Evolutionary conservation across 2,329 filamentous ascomycete genomes (phyloP).

Genomic region (Epichloe festucae): DNA sequence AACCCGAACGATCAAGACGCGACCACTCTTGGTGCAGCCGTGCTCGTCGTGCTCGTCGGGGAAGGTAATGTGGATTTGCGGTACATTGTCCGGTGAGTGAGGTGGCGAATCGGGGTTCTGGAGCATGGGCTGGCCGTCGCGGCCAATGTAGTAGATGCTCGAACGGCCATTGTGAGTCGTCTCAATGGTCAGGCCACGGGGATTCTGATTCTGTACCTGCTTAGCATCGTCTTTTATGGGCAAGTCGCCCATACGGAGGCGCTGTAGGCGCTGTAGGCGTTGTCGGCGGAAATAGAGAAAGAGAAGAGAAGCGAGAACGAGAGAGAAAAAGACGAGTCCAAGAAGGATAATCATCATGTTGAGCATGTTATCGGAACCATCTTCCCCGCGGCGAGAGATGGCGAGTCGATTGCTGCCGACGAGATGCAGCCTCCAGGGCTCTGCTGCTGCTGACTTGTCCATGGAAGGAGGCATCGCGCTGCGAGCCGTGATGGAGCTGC

Average conservation of each 20-base stretch:
- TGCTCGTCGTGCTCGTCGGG: constrained; percentile 84
- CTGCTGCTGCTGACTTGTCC: constrained; percentile 1
- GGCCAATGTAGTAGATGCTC: constrained; percentile 65
- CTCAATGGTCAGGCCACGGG: constrained; percentile 42
- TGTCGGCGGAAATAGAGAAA: constrained; percentile 58
- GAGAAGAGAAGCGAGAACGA: constrained; percentile 55
- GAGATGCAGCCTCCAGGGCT: constrained; percentile 8
- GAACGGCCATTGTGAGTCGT: constrained; percentile 43
- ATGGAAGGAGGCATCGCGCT: constrained; percentile 5
- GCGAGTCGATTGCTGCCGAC: constrained; percentile 3
- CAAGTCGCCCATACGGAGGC: constrained; percentile 38
- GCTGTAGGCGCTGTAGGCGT: constrained; percentile 32
- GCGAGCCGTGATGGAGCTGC: constrained; percentile 4
- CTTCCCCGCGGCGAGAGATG: constrained; percentile 14
- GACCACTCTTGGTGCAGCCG: constrained; percentile 69
- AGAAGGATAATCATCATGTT: constrained; percentile 71
- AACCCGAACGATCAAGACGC: constrained; percentile 83
- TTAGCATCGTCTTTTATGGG: constrained; percentile 57
- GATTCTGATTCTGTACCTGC: constrained; percentile 34
- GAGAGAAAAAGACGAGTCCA: constrained; percentile 59
- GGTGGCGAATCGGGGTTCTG: constrained; percentile 64
- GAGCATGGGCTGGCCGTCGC: constrained; percentile 64
- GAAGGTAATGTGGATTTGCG: constrained; percentile 97
- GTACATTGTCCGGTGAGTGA: constrained; percentile 67
- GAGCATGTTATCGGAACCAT: constrained; percentile 48